Evolutionary conservation across 345 rosid genomes (phyloP).

Genomic region (Boechera divaricarpa): DNA sequence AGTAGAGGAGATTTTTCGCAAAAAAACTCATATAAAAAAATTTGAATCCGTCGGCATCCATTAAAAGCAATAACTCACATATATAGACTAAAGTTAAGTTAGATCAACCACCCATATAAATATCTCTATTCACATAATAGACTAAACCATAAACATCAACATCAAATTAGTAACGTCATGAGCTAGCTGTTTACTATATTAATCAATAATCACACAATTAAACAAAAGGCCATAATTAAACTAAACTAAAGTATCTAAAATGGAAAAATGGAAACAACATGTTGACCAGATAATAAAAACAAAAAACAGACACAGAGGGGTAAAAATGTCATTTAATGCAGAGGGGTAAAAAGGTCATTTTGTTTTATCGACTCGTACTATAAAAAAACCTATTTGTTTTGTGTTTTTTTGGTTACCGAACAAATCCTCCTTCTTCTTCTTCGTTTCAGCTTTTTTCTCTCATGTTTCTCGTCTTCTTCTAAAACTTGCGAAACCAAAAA

Average conservation of each 20-base stretch:
- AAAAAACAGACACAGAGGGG: background rate
- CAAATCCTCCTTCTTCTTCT: background rate
- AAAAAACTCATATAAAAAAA: too few relatives aligned
- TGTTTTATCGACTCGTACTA: background rate
- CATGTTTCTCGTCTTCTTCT: constrained; percentile 37
- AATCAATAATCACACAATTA: background rate
- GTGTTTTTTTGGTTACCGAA: background rate
- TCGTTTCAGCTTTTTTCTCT: constrained; percentile 1
- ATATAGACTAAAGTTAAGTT: background rate
- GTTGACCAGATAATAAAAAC: constrained; percentile 25
- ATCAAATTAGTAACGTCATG: background rate
- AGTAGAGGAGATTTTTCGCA: too few relatives aligned
- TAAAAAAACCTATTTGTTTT: constrained; percentile 27
- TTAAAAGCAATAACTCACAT: background rate
- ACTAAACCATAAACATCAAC: background rate
- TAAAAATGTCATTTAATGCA: constrained; percentile 1
- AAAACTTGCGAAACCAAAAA: background rate
- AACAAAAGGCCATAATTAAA: too few relatives aligned
- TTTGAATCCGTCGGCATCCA: background rate
- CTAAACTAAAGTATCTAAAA: constrained; percentile 2
- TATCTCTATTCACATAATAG: background rate
- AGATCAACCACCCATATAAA: background rate
- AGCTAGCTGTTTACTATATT: constrained; percentile 21
- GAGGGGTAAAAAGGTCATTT: constrained; percentile 27
- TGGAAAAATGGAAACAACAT: constrained; percentile 22